Base-by-base conservation (phyloP, 345 rosid genomes). In the Gossypium arboreum region DNA sequence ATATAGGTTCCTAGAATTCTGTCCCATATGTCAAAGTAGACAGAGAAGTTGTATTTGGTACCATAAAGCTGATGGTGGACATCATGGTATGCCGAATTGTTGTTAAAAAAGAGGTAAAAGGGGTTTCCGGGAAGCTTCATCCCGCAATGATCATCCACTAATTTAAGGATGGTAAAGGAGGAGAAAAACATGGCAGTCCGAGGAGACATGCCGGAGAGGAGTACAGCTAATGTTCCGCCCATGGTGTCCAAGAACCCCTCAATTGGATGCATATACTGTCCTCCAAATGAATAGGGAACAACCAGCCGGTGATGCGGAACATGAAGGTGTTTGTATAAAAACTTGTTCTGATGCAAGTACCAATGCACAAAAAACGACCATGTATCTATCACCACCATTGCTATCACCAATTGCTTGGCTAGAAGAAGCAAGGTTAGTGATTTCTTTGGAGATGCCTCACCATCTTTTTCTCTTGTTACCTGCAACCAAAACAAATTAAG, bases 41-140 rank as follows among this genome's bases (percentile, higher is more conserved):
- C 41, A 34, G 97, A 89, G 82, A 91, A 91, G 80, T 91, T 89
- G 83, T 87, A 88, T 81, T 89, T 91, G 77, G 41, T 84, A 1
- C 97, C 92, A 45, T 87, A 85, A 39, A 89, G 90, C 74, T 91
- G 97, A 61, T 91, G 97, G 77, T 91, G 97, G 76, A 89, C 82
- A 77, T 91, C 92, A 65, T 91, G 97, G 64, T 88, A 91, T 64
- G 97, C 97, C 34, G 94, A 82, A 59, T 91, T 91, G 83, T 91
- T 91, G 74, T 75, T 88, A 69, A 91, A 91, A 79, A 91, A 81
- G 75, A 85, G 39, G 25, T 91, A 92, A 85, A 91, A 89, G 12
- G 86, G 91, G 71, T 91, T 91, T 73, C 94, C 94, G 18, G 94
- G 97, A 34, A 91, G 84, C 94, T 89, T 82, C 9, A 91, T 66